Base-by-base conservation (phyloP, 2,329 filamentous ascomycete genomes). In the Atkinsonella hypoxylon region DNA sequence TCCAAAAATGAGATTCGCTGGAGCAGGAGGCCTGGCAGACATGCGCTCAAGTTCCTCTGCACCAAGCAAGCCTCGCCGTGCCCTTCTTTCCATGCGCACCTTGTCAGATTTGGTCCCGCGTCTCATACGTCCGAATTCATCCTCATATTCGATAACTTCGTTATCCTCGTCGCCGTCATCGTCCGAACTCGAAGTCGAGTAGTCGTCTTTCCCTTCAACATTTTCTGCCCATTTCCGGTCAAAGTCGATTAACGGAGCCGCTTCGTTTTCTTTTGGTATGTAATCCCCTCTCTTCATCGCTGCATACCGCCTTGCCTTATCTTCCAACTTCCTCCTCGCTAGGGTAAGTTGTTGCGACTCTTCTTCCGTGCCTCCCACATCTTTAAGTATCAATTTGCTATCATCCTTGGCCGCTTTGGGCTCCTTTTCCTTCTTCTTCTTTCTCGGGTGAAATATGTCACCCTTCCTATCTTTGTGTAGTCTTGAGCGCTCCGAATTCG, bases 171-270 rank as follows among this genome's bases (percentile, higher is more conserved):
- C 70, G 2, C 64, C 64, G n/a, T 66, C 66, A 1, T 70, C 67
- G 7, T 70, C 63, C 10, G 64, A 64, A 51, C 62, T 67, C 41
- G 61, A 61, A 7, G 56, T 62, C n/a, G 69, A 82, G 55, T 87
- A 81, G 57, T 88, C 82, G 39, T 80, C 73, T n/a, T 64, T 63
- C 22, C 65, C 60, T 54, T 63, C 84, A 50, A 82, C 72, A 22
- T 72, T 70, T 62, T 95, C 87, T 0, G 85, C 89, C 90, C 93
- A 97, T 70, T 97, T 98, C 54, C 85, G 77, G 67, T 97, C 93
- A 66, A 98, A 98, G 69, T 98, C 91, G 2, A 98, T 85, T 26
- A 95, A 77, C 22, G 79, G 76, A 58, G 82, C 79, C 41, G 79
- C 71, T 58, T 79, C 72, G 62, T 83, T 78, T 57, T 86, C 78